These are phyloP conservation scores for Candida wancherniae DNA, from an alignment of 805 yeast species.

Conservation along the genomic window DNA sequence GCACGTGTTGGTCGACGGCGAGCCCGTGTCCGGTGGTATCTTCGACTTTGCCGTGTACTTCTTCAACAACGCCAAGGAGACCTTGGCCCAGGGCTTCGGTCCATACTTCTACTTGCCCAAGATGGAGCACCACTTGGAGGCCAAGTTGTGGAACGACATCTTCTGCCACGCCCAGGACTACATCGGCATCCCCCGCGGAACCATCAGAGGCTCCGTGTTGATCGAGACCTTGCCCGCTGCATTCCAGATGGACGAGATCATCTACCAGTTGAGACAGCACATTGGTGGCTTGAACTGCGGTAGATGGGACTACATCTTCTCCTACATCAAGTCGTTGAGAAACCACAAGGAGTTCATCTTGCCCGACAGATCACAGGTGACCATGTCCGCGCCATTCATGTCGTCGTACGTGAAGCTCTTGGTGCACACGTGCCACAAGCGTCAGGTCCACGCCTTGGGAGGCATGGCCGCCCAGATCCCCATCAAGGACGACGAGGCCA, in stretches of 20 bases:
- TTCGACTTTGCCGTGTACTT: conserved; percentile 77
- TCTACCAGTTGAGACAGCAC: conserved; percentile 71
- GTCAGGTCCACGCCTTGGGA: conserved; percentile 84
- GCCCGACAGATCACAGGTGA: conserved; percentile 77
- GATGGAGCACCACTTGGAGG: conserved; percentile 83
- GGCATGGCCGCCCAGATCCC: conserved; percentile 91
- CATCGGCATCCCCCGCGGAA: conserved; percentile 64
- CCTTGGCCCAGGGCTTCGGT: conserved; percentile 62
- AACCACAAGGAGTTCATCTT: conserved; percentile 61
- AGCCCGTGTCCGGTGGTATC: conserved; percentile 72
- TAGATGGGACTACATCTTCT: conserved; percentile 85
- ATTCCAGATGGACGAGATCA: conserved; percentile 81
- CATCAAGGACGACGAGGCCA: conserved; percentile 62
- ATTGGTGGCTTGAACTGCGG: conserved; percentile 83
- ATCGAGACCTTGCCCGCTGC: conserved; percentile 84
- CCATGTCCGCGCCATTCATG: conserved; percentile 81
- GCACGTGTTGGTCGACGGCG: conserved; percentile 67
- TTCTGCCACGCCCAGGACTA: conserved; percentile 73
- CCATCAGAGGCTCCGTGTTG: conserved; percentile 74
- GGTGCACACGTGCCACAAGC: conserved; percentile 68
- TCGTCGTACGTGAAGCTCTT: conserved; percentile 67
- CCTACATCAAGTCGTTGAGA: conserved; percentile 71
- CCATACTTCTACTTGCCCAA: conserved; percentile 82
- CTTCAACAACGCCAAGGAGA: conserved; percentile 64
- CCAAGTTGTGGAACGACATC: conserved; percentile 78